phyloP scores from a whole-genome alignment of 148 eudicot genomes.

The Rhododendron vialii region DNA sequence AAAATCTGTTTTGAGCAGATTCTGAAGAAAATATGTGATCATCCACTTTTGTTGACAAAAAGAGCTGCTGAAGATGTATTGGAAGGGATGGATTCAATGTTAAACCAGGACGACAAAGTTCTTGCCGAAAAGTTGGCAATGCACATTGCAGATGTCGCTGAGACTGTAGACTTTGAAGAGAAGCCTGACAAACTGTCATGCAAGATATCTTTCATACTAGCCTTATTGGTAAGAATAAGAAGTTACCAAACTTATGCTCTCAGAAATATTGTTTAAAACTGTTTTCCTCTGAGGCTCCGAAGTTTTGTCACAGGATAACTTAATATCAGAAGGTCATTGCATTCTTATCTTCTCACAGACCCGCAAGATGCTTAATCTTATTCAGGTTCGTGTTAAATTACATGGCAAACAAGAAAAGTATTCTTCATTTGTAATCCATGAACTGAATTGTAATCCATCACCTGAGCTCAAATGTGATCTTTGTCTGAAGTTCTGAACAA shows the following conservation, averaged over 20 bases:
- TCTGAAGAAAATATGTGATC: slow-evolving; percentile 96
- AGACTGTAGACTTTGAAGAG: slow-evolving; percentile 49
- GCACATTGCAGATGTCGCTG: slow-evolving; percentile 72
- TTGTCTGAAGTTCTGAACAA: neutral
- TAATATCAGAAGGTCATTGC: slow-evolving; percentile 75
- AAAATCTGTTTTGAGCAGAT: slow-evolving; percentile 40
- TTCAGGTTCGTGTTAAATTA: slow-evolving; percentile 52
- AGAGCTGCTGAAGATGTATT: slow-evolving; percentile 96
- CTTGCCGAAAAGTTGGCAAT: slow-evolving; percentile 87
- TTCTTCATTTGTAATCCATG: neutral
- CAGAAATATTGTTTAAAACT: neutral
- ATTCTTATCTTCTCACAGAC: slow-evolving; percentile 98
- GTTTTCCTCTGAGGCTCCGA: neutral
- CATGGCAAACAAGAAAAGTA: neutral
- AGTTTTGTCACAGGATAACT: slow-evolving; percentile 44
- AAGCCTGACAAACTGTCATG: slow-evolving; percentile 71
- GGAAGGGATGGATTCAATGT: slow-evolving; percentile 90
- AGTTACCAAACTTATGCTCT: slow-evolving; percentile 1
- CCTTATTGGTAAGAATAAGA: slow-evolving; percentile 61
- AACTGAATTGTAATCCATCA: neutral
- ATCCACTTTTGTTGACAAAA: slow-evolving; percentile 89
- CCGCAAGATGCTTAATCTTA: slow-evolving; percentile 91
- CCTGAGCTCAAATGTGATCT: neutral
- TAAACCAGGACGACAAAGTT: slow-evolving; percentile 59
- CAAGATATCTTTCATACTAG: slow-evolving; percentile 81